Conservation (phyloP, 192 early-diverging fungal genomes). For the Coemansia sp. region DNA sequence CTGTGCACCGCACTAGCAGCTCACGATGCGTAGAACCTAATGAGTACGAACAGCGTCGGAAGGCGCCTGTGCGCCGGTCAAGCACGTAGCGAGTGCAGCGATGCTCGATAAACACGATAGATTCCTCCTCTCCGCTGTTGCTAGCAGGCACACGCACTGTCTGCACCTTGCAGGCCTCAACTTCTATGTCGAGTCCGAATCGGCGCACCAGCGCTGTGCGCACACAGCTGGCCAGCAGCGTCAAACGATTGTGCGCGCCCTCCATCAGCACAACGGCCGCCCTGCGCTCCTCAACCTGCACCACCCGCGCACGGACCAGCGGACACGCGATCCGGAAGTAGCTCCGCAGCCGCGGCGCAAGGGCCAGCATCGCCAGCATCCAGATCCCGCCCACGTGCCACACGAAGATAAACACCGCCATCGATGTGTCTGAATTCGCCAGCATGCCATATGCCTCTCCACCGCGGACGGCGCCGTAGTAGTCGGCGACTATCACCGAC, state of each 20-base stretch:
- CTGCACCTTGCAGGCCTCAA: slow-evolving; percentile 47
- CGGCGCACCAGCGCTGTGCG: slow-evolving; percentile 35
- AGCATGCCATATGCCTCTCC: slow-evolving; percentile 60
- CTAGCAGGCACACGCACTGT: slow-evolving; percentile 16
- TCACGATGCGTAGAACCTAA: slow-evolving; percentile 62
- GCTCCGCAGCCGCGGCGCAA: slow-evolving; percentile 57
- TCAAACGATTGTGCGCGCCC: slow-evolving; percentile 45
- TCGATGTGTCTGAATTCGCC: slow-evolving; percentile 61
- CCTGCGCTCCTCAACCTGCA: slow-evolving; percentile 61
- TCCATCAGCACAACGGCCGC: slow-evolving; percentile 58
- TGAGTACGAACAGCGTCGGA: slow-evolving; percentile 60
- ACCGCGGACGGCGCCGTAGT: slow-evolving; percentile 67
- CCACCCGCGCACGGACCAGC: slow-evolving; percentile 46
- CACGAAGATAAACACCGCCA: slow-evolving; percentile 66
- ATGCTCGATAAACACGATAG: slow-evolving; percentile 65
- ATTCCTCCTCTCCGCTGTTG: slow-evolving; percentile 12
- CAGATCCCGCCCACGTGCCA: slow-evolving; percentile 77
- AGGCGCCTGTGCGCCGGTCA: slow-evolving; percentile 46
- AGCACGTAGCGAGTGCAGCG: slow-evolving; percentile 79
- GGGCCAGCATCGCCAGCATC: slow-evolving; percentile 60
- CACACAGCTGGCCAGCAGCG: slow-evolving; percentile 42
- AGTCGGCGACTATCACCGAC: slow-evolving; percentile 69
- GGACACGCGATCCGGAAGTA: slow-evolving; percentile 70
- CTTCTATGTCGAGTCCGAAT: slow-evolving; percentile 42
- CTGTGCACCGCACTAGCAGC: slow-evolving; percentile 51